These are phyloP conservation scores for Sporothrix euskadiensis DNA, from an alignment of 2,329 filamentous ascomycete species.

Conservation along the genomic window DNA sequence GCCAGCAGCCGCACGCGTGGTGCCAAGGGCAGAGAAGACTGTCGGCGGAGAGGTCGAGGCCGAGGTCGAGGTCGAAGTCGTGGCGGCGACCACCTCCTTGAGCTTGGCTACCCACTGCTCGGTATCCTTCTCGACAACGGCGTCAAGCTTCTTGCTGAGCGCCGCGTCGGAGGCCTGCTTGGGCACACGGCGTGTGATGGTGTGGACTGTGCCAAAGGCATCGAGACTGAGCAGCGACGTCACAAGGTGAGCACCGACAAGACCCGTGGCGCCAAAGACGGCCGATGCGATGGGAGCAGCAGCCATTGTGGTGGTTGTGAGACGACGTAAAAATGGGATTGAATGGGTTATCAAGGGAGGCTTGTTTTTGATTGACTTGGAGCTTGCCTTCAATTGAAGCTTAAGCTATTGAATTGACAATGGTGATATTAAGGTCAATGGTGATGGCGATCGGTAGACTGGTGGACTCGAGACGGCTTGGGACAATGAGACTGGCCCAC, in stretches of 20 bases:
- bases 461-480: background rate
- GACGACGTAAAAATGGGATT: background rate
- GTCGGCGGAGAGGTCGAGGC: constrained; percentile 53
- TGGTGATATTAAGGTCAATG: background rate
- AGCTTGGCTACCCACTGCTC: constrained; percentile 67
- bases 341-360: background rate
- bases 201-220: constrained; percentile 56
- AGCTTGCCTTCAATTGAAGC: background rate
- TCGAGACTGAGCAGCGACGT: constrained; percentile 58
- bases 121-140: constrained; percentile 68
- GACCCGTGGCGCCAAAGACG: constrained; percentile 66
- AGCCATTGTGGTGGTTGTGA: constrained; percentile 14
- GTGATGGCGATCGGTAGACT: background rate
- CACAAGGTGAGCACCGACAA: constrained; percentile 74
- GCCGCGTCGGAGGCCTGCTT: constrained; percentile 54
- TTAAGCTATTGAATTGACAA: background rate
- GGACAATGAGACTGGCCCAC: background rate
- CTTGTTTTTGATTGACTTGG: background rate
- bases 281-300: constrained; percentile 35
- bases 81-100: constrained; percentile 43
- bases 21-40: constrained; percentile 78
- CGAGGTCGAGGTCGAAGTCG: constrained; percentile 51
- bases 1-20: constrained; percentile 74
- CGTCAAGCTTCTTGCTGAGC: constrained; percentile 63
- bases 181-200: constrained; percentile 67